Evolutionary conservation across 2,329 filamentous ascomycete genomes (phyloP), one percentile per base, ranked within the genome.

Genomic region (Calonectria pseudoturangicola): DNA sequence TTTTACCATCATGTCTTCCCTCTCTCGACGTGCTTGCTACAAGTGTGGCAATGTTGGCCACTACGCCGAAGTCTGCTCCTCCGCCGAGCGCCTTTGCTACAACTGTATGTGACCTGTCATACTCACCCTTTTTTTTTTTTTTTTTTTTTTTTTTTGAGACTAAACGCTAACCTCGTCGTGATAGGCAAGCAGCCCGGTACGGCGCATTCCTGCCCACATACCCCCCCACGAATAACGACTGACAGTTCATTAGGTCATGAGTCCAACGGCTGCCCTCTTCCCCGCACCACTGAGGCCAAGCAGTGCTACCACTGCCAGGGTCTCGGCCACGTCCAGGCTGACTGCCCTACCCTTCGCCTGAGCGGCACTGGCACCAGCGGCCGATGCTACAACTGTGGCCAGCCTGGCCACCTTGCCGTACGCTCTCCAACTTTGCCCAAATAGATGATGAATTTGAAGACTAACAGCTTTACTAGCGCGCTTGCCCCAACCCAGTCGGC

Each of bases 241-340:
- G 66, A 79, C 36, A 18, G 27, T 36, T 28, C 25, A 60, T 27
- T 68, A 79, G 94, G 95, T 85, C 97, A 99, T 87, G 97, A 99
- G 89, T 98, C 96, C 78, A 98, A 98, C 88, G 94, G 94, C 85
- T 99, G 97, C 91, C 97, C 97, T 81, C 93, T 96, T 83, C 97
- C 97, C 82, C 94, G 97, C 86, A 98, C 96, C 74, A 98, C 97
- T 77, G 97, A 99, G 88, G 95, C 95, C 66, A 99, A 99, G 92
- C 97, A 99, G 90, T 99, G 97, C 92, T 99, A 99, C 86, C 97
- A 98, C 88, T 99, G 97, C 90, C 97, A 98, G 89, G 97, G 97
- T 72, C 92, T 98, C 74, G 97, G 97, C 79, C 97, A 99, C 85
- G 97, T 99, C 81, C 97, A 99, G 89, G 97, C 97, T 79, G 97